Evolutionary conservation across 1,284 basidiomycete species (phyloP).

Genomic region (Rhodotorula sp.): DNA sequence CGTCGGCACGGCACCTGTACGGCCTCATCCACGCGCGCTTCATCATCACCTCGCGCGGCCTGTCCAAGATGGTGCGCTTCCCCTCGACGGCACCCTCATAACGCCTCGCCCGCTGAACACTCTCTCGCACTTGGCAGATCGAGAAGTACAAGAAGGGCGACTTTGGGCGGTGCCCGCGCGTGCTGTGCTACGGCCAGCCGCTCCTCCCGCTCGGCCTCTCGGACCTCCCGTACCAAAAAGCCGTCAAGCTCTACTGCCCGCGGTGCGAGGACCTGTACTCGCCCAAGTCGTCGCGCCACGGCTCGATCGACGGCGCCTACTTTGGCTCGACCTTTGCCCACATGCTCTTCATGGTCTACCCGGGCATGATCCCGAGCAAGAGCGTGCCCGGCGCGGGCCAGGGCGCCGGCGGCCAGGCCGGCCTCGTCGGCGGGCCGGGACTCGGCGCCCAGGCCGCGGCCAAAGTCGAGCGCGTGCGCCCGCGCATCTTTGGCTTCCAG

Average conservation of each 20-base stretch:
- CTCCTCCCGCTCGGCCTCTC: slow-evolving; percentile 93
- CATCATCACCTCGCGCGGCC: slow-evolving; percentile 89
- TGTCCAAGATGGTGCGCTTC: slow-evolving; percentile 74
- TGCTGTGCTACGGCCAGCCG: slow-evolving; percentile 85
- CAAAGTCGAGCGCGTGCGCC: slow-evolving; percentile 85
- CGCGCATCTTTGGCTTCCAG: slow-evolving; percentile 92
- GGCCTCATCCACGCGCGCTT: slow-evolving; percentile 97
- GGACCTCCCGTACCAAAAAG: slow-evolving; percentile 92
- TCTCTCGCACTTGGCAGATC: slow-evolving; percentile 14
- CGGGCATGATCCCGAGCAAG: slow-evolving; percentile 83
- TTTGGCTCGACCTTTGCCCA: slow-evolving; percentile 94
- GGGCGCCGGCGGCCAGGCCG: slow-evolving; percentile 48
- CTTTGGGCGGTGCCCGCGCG: slow-evolving; percentile 92
- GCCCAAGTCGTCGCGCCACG: slow-evolving; percentile 90
- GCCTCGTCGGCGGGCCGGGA: slow-evolving; percentile 34
- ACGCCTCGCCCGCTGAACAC: background rate
- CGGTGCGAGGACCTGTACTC: slow-evolving; percentile 96
- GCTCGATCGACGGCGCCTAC: slow-evolving; percentile 93
- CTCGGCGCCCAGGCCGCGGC: slow-evolving; percentile 59
- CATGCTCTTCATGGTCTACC: slow-evolving; percentile 92
- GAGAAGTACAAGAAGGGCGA: slow-evolving; percentile 97
- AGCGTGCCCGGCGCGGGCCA: slow-evolving; percentile 57
- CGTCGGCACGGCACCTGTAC: slow-evolving; percentile 85
- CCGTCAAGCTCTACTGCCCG: slow-evolving; percentile 94
- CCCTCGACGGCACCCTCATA: background rate